A percentile compares a stretch with the other conserved stretches of the same genome.
phyloP scores from a whole-genome alignment of 2,329 filamentous ascomycete species.

The Sporothrix pseudoabietina region DNA sequence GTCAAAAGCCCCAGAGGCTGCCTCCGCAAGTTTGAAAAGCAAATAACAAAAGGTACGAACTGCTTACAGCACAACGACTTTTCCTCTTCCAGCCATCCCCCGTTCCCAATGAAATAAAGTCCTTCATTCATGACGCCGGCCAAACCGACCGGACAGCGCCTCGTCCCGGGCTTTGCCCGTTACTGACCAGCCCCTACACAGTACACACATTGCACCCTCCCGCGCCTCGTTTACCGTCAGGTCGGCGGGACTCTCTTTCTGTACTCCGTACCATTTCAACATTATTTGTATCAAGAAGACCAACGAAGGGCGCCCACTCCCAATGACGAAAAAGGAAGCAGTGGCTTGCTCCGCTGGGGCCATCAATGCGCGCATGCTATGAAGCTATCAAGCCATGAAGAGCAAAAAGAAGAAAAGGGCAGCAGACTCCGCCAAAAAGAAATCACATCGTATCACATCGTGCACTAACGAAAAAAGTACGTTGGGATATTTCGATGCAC shows the following conservation, averaged over 20 bases:
- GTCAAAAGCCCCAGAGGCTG: background rate
- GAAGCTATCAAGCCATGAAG: background rate
- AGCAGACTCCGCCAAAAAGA: conserved; percentile 2
- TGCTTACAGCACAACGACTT: background rate
- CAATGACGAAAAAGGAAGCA: background rate
- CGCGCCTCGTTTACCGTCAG: background rate
- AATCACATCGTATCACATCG: background rate
- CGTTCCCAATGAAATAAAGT: background rate
- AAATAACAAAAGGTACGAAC: background rate
- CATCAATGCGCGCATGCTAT: background rate
- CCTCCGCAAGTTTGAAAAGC: background rate
- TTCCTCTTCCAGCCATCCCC: background rate
- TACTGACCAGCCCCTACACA: background rate
- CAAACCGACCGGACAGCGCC: background rate
- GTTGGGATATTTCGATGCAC: background rate
- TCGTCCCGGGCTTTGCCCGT: background rate
- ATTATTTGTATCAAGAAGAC: background rate
- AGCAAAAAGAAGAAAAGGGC: background rate
- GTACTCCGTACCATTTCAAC: background rate
- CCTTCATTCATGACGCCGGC: background rate
- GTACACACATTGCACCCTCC: background rate
- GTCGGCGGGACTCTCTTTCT: background rate
- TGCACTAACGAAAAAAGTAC: conserved; percentile 1
- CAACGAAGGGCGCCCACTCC: background rate
- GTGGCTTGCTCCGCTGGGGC: background rate